Evolutionary conservation across 352 stramenopile species (phyloP).

Genomic region (Phytophthora sansomeana): DNA sequence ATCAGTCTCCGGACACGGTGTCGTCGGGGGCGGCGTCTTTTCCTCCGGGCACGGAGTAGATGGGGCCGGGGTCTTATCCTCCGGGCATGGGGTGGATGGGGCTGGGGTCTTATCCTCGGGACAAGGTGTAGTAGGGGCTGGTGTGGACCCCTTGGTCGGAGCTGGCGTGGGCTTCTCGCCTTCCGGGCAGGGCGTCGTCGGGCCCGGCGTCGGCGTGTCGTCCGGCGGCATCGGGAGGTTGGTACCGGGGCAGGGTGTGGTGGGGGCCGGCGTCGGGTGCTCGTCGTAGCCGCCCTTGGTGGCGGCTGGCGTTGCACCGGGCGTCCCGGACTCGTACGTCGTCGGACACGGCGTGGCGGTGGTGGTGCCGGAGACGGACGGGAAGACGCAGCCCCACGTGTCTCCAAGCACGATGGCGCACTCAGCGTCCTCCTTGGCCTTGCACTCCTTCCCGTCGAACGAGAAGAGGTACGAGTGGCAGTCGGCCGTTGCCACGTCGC

Average conservation of each 20-base stretch:
- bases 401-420: conserved; percentile 46
- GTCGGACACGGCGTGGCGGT: conserved; percentile 29
- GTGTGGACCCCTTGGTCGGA: too few species aligned
- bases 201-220: too few species aligned
- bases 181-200: too few species aligned
- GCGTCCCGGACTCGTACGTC: conserved; percentile 19
- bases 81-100: conserved; percentile 10
- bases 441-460: conserved; percentile 49
- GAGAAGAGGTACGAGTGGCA: conserved; percentile 56
- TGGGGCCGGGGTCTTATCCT: neutral
- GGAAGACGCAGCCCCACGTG: conserved; percentile 51
- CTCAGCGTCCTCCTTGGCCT: conserved; percentile 45
- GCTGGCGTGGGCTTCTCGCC: too few species aligned
- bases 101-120: neutral
- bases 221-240: too few species aligned
- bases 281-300: conserved; percentile 8
- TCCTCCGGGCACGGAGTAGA: neutral
- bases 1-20: neutral
- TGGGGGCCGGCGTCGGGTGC: conserved; percentile 8
- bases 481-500: conserved; percentile 41
- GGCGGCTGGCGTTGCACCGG: conserved; percentile 15
- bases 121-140: neutral
- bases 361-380: conserved; percentile 20
- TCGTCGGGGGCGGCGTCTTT: conserved; percentile 1
- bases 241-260: too few species aligned